A percentile compares a stretch with the other conserved stretches of the same genome.
Evolutionary conservation across 106 monocot species (phyloP).

Genomic region (Dendrobium nobile): DNA sequence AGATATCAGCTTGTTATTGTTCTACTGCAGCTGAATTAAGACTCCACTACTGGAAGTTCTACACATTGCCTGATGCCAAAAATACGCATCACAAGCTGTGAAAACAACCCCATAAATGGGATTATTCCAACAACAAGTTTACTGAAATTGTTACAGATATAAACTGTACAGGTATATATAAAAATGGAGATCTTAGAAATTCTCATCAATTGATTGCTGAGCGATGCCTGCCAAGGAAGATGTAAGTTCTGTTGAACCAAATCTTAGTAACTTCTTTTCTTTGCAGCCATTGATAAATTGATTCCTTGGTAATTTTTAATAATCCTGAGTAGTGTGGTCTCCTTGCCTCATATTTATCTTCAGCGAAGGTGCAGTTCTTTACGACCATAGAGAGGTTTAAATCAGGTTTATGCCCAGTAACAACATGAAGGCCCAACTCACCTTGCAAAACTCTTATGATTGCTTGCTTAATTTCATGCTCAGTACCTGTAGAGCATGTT

Average conservation of each 20-base stretch:
- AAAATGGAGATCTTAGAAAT: too few relatives aligned
- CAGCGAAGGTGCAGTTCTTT: not conserved
- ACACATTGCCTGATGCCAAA: too few relatives aligned
- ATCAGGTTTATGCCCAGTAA: slow-evolving; percentile 16
- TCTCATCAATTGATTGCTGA: not conserved
- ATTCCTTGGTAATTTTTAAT: slow-evolving; percentile 37
- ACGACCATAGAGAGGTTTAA: not conserved
- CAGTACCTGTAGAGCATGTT: not conserved
- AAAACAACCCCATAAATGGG: too few relatives aligned
- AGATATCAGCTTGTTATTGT: too few relatives aligned
- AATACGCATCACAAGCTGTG: too few relatives aligned
- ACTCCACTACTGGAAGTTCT: too few relatives aligned
- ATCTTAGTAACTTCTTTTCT: slow-evolving; percentile 12
- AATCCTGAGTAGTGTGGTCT: slow-evolving; percentile 50
- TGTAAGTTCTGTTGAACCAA: not conserved
- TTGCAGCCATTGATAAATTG: slow-evolving; percentile 49
- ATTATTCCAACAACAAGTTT: too few relatives aligned
- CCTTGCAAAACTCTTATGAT: slow-evolving; percentile 44
- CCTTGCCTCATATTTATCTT: slow-evolving; percentile 19
- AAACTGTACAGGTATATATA: too few relatives aligned
- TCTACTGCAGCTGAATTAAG: too few relatives aligned
- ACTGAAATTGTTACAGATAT: too few relatives aligned
- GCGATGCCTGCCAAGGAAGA: not conserved
- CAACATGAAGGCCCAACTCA: slow-evolving; percentile 50
- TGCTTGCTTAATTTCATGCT: slow-evolving; percentile 40